Conservation (phyloP, 495 filamentous ascomycete species). For the Penicillium mononematosum region DNA sequence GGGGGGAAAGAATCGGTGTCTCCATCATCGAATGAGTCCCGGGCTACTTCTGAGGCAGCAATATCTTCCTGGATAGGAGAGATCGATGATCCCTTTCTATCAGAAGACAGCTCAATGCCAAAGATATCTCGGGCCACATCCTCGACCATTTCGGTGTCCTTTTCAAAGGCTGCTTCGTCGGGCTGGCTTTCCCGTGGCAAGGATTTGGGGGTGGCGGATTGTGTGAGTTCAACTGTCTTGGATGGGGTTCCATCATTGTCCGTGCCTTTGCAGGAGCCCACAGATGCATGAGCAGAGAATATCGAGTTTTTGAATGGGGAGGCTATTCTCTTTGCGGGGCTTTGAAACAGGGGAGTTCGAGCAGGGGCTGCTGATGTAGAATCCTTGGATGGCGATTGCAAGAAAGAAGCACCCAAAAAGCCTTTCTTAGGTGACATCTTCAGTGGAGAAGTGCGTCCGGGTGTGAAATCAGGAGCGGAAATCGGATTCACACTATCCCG, state of each 20-base stretch:
- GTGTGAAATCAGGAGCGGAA: conserved; percentile 31
- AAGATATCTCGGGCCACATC: conserved; percentile 32
- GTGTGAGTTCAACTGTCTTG: background rate
- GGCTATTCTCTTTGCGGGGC: conserved; percentile 42
- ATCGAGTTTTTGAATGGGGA: conserved; percentile 42
- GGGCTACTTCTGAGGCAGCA: background rate
- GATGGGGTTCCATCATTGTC: background rate
- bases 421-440: conserved; percentile 49
- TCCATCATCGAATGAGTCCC: conserved; percentile 15
- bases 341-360: conserved; percentile 41
- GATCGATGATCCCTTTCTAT: conserved; percentile 8
- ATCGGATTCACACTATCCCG: conserved; percentile 15
- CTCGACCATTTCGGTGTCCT: conserved; percentile 26
- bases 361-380: conserved; percentile 34
- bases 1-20: background rate
- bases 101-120: conserved; percentile 24
- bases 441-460: conserved; percentile 35
- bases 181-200: background rate
- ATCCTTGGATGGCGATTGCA: conserved; percentile 29
- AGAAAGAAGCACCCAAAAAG: conserved; percentile 37
- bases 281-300: conserved; percentile 15
- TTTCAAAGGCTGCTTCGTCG: conserved; percentile 9
- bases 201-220: background rate
- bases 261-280: background rate
- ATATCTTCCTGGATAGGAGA: conserved; percentile 11